These are phyloP conservation scores for Ceratonia siliqua DNA, from an alignment of 306 rosid genomes.

Conservation along the genomic window DNA sequence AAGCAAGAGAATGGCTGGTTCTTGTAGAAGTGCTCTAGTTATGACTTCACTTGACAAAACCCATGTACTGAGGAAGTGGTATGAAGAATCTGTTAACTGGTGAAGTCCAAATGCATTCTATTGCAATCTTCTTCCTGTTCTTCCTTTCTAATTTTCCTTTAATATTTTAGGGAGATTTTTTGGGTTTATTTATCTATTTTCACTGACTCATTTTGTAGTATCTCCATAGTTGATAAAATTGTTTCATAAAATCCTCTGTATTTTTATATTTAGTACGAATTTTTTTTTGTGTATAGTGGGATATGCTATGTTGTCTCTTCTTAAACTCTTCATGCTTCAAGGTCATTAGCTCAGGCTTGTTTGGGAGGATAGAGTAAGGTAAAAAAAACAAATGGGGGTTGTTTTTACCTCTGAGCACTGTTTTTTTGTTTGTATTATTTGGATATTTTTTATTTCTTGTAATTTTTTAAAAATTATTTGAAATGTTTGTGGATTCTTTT, in stretches of 20 bases:
- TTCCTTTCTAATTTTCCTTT: not conserved
- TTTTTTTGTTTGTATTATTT: no score
- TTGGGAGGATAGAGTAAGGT: no score
- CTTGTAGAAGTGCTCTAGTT: not conserved
- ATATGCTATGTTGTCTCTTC: not conserved
- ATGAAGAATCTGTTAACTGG: slow-evolving; percentile 16
- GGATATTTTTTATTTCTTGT: no score
- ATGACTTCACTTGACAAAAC: slow-evolving; percentile 35
- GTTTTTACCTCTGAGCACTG: no score
- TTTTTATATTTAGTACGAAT: not conserved
- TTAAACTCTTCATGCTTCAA: not conserved
- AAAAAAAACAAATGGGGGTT: no score
- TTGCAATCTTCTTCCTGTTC: not conserved
- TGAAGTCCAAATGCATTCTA: slow-evolving; percentile 10
- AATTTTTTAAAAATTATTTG: no score
- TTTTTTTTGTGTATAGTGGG: not conserved
- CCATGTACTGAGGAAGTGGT: not conserved
- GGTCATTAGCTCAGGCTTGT: no score
- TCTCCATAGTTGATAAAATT: slow-evolving; percentile 1
- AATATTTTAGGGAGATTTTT: not conserved
- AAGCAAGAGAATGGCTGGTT: slow-evolving; percentile 21
- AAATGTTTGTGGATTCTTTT: no score
- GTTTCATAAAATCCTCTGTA: slow-evolving; percentile 5
- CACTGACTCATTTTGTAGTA: slow-evolving; percentile 22
- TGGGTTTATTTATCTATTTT: slow-evolving; percentile 8